Conservation (phyloP, 768 basidiomycete species). For the Udeniomyces megalosporus region DNA sequence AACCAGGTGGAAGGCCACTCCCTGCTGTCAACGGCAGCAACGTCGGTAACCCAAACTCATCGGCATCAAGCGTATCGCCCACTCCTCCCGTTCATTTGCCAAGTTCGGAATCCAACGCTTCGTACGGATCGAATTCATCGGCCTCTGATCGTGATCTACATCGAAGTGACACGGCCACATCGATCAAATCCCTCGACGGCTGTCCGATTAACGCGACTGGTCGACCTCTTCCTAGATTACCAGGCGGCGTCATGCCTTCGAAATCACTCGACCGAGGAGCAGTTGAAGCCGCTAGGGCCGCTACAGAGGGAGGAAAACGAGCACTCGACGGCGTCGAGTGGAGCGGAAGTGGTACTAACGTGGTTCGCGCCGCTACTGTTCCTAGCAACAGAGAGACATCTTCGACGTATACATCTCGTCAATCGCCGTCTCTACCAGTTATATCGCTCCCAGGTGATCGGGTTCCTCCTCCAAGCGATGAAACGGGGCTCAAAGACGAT, state of each 20-base stretch:
- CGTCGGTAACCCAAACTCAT: not conserved
- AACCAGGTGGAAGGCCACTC: not conserved
- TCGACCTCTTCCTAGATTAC: not conserved
- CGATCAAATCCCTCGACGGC: not conserved
- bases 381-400: too few relatives aligned
- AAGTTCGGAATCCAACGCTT: not conserved
- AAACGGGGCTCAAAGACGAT: too few relatives aligned
- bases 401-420: too few relatives aligned
- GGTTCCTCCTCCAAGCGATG: too few relatives aligned
- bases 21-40: not conserved
- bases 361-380: not conserved
- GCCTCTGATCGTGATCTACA: not conserved
- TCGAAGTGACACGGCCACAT: not conserved
- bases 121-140: not conserved
- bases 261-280: conserved; percentile 12
- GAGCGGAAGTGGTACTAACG: not conserved
- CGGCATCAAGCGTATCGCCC: not conserved
- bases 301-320: too few relatives aligned
- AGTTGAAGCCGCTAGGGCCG: too few relatives aligned
- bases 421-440: too few relatives aligned
- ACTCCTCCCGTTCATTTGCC: too few relatives aligned
- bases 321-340: not conserved
- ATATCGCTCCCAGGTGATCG: too few relatives aligned
- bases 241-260: conserved; percentile 2
- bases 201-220: not conserved